Percentiles rank a stretch among this genome's conserved stretches.
Evolutionary conservation across 768 basidiomycete species (phyloP).

Genomic region (Hydnum rufescens): DNA sequence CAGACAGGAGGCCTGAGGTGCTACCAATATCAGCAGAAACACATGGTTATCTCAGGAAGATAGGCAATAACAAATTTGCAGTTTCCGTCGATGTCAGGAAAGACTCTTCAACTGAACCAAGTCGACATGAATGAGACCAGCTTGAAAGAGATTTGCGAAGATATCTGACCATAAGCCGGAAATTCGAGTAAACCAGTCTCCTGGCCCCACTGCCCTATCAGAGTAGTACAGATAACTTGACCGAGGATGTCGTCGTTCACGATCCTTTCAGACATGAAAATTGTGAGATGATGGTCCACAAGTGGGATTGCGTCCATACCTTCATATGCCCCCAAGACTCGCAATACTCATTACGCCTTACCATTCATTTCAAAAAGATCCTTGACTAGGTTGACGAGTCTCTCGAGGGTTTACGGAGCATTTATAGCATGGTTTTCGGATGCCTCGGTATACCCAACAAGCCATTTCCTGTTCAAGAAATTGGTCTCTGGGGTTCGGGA

Average conservation of each 20-base stretch:
- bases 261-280: too few relatives aligned
- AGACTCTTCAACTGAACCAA: slow-evolving; percentile 47
- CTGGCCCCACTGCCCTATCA: slow-evolving; percentile 48
- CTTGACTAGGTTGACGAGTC: too few relatives aligned
- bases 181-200: slow-evolving; percentile 51
- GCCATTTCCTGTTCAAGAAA: too few relatives aligned
- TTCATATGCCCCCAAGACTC: slow-evolving; percentile 35
- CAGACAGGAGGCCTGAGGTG: slow-evolving; percentile 39
- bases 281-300: not conserved
- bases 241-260: slow-evolving; percentile 34
- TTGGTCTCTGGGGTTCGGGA: too few relatives aligned
- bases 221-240: slow-evolving; percentile 35
- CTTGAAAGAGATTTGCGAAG: too few relatives aligned
- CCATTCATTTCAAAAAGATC: slow-evolving; percentile 27
- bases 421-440: too few relatives aligned
- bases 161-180: slow-evolving; percentile 20
- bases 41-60: slow-evolving; percentile 41
- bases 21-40: slow-evolving; percentile 36
- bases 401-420: too few relatives aligned
- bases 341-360: slow-evolving; percentile 47
- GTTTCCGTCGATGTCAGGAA: slow-evolving; percentile 36
- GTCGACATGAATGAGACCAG: too few relatives aligned
- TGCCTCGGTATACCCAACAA: too few relatives aligned
- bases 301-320: slow-evolving; percentile 15
- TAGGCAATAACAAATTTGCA: slow-evolving; percentile 47